phyloP scores from a whole-genome alignment of 768 basidiomycete species.

The Suillus luteus region DNA sequence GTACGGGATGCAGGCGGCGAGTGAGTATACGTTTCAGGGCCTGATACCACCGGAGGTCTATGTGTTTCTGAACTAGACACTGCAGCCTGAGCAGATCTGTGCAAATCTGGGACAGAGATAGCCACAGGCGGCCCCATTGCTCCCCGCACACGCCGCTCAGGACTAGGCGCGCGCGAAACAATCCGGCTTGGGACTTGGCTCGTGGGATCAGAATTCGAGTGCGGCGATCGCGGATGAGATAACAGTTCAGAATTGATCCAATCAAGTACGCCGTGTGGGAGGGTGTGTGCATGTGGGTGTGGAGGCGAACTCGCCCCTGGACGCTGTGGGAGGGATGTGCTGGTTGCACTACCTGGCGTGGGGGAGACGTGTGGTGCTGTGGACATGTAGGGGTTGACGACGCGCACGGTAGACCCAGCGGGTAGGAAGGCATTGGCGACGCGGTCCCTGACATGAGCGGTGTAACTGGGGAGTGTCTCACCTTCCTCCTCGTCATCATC shows the following conservation, averaged over 20 bases:
- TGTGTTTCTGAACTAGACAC: not conserved
- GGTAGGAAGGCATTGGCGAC: slow-evolving; percentile 78
- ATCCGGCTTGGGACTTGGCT: slow-evolving; percentile 31
- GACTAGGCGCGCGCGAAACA: slow-evolving; percentile 53
- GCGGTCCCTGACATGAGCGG: slow-evolving; percentile 86
- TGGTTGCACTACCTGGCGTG: not conserved
- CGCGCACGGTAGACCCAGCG: slow-evolving; percentile 61
- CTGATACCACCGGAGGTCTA: slow-evolving; percentile 13
- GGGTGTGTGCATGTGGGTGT: not conserved
- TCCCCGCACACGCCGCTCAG: slow-evolving; percentile 43
- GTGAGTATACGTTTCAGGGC: slow-evolving; percentile 54
- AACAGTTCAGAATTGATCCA: slow-evolving; percentile 89
- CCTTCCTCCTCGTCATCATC: slow-evolving; percentile 48
- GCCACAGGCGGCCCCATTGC: slow-evolving; percentile 5
- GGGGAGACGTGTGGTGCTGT: slow-evolving; percentile 33
- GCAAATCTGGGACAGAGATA: not conserved
- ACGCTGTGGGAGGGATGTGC: slow-evolving; percentile 25
- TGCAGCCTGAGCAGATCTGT: not conserved
- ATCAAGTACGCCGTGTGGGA: slow-evolving; percentile 41
- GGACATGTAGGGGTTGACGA: slow-evolving; percentile 63
- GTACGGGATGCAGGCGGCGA: slow-evolving; percentile 51
- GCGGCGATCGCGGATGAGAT: slow-evolving; percentile 50
- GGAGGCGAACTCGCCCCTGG: slow-evolving; percentile 44
- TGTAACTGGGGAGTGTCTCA: slow-evolving; percentile 84
- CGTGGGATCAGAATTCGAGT: slow-evolving; percentile 29